Percentiles rank a stretch among this genome's conserved stretches.
Conservation (phyloP, 2,329 filamentous ascomycete genomes). For the Penicillium frequentans region DNA sequence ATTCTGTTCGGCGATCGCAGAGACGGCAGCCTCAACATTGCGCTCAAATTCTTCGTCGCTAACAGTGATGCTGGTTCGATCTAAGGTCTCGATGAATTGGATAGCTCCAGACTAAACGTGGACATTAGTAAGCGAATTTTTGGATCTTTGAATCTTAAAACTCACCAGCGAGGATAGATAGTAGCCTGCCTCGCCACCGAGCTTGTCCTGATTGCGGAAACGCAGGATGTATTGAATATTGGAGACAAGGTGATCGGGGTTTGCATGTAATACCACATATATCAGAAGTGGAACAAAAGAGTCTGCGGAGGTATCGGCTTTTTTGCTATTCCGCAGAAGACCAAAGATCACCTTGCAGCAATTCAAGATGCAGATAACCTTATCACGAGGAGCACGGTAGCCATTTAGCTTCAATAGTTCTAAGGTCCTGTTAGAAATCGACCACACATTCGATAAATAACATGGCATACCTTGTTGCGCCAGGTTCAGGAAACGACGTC, state of each 20-base stretch:
- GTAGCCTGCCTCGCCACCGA: constrained; percentile 96
- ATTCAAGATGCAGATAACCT: constrained; percentile 97
- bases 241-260: constrained; percentile 91
- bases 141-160: constrained; percentile 1
- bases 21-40: constrained; percentile 95
- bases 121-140: constrained; percentile 7
- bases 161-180: constrained; percentile 88
- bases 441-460: neutral
- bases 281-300: constrained; percentile 94
- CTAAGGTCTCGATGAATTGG: constrained; percentile 94
- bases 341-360: constrained; percentile 99
- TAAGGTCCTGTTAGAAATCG: constrained; percentile 40
- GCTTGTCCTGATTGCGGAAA: constrained; percentile 95
- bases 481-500: constrained; percentile 80
- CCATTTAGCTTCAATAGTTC: constrained; percentile 95
- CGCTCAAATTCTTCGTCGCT: constrained; percentile 92
- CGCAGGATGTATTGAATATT: constrained; percentile 98
- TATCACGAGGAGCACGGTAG: constrained; percentile 94
- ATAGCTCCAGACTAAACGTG: constrained; percentile 66
- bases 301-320: constrained; percentile 85
- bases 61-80: constrained; percentile 89
- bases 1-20: constrained; percentile 90
- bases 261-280: constrained; percentile 91
- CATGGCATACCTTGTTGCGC: constrained; percentile 74
- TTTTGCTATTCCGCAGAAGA: constrained; percentile 85